Base-by-base conservation (phyloP, 441 rosid genomes). In the Omphalea diandra region DNA sequence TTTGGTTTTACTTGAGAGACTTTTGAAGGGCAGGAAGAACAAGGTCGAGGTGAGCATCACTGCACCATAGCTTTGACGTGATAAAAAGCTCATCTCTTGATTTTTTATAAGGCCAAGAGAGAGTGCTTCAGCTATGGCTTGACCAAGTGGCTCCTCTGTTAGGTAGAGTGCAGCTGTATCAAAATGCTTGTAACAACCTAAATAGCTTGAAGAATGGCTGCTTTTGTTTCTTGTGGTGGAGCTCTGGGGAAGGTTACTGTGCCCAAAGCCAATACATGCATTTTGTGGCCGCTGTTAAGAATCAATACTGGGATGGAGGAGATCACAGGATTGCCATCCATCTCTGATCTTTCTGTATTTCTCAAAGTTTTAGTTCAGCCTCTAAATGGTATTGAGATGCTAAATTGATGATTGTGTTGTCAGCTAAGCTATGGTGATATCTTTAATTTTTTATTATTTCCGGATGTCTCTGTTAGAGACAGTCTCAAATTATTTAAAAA, bases 41-140 rank as follows among this genome's bases (percentile, higher is more conserved):
- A 22, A 83, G 86, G 22, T 85, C 87, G 0, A 38, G 69, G 40
- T 88, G 88, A 73, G 88, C 90, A 74, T 79, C 85, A 18, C 81
- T 76, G 75, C 90, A 84, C 88, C 90, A 83, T 18, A 88, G 81
- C 80, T 88, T 86, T 55, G 88, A 69, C 54, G 84, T 83, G 70
- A 88, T 74, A 55, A 84, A 88, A 27, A 88, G 81, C 35, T 88
- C 88, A 24, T 86, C 87, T 63, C 93, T 53, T 0, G 85, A 81
- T 43, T 76, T n/a, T n/a, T 67, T 59, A 86, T 78, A 11, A 86
- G 27, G 20, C 84, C 86, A 14, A 60, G 74, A 56, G 79, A 63
- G 7, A 86, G 27, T 0, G 90, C 93, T 74, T 88, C 88, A 1
- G 77, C 76, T 54, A 84, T 76, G 32, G 93, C 90, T 77, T 82